Conservation (phyloP, 805 yeast species). For the Lachancea thermotolerans region DNA sequence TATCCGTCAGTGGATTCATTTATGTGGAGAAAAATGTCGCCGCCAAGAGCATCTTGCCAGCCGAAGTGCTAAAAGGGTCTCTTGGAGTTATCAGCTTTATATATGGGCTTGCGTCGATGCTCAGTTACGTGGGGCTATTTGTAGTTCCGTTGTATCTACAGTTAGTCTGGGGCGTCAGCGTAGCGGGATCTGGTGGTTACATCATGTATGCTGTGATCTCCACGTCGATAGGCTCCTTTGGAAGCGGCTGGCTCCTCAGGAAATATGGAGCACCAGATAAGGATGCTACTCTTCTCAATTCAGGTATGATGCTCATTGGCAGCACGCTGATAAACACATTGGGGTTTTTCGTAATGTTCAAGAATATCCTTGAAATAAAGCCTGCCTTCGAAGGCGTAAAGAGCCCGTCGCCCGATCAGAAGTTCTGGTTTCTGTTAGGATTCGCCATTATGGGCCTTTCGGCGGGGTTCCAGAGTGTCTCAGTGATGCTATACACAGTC, state of each 20-base stretch:
- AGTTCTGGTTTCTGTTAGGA: constrained; percentile 22
- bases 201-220: constrained; percentile 38
- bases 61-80: constrained; percentile 34
- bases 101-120: constrained; percentile 34
- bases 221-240: constrained; percentile 35
- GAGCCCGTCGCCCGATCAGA: constrained; percentile 13
- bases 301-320: constrained; percentile 12
- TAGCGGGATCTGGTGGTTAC: constrained; percentile 35
- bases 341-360: constrained; percentile 15
- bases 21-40: constrained; percentile 35
- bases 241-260: constrained; percentile 32
- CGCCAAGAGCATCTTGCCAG: constrained; percentile 37
- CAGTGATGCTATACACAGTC: constrained; percentile 35
- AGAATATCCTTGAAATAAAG: constrained; percentile 4
- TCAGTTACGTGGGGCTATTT: constrained; percentile 33
- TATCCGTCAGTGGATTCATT: constrained; percentile 20
- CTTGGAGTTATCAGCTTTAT: constrained; percentile 34
- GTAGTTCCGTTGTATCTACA: constrained; percentile 39
- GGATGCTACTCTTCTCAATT: constrained; percentile 17
- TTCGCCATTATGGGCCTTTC: constrained; percentile 33
- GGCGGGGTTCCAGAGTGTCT: constrained; percentile 37
- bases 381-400: constrained; percentile 10
- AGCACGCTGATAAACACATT: constrained; percentile 13
- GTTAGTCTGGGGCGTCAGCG: constrained; percentile 35
- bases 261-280: constrained; percentile 17